Conservation (phyloP, 2,329 filamentous ascomycete genomes). For the Alternaria metachromatica region DNA sequence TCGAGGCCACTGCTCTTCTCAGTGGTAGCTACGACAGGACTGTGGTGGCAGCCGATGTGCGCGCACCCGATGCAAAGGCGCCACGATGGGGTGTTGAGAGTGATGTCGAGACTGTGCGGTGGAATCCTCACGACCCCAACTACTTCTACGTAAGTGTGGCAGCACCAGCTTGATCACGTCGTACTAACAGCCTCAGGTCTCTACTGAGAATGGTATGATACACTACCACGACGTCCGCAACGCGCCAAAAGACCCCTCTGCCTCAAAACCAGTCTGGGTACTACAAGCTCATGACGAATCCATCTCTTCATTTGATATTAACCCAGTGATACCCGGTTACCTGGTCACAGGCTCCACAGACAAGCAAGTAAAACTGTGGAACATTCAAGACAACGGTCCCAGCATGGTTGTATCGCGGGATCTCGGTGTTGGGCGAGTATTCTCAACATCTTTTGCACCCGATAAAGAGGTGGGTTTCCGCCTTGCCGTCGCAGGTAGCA, state of each 20-base stretch:
- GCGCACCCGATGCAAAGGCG: conserved; percentile 80
- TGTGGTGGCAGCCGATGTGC: conserved; percentile 94
- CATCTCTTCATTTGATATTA: conserved; percentile 91
- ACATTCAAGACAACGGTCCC: conserved; percentile 79
- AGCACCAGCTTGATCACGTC: not conserved
- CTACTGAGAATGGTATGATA: conserved; percentile 88
- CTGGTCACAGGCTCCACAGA: conserved; percentile 93
- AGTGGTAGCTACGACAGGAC: conserved; percentile 96
- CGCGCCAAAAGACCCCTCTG: conserved; percentile 72
- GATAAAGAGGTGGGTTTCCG: conserved; percentile 91
- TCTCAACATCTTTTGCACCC: conserved; percentile 87
- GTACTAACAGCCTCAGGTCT: conserved; percentile 52
- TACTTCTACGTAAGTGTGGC: conserved; percentile 77
- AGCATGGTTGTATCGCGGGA: conserved; percentile 91
- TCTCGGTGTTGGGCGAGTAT: conserved; percentile 92
- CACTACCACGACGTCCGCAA: conserved; percentile 90
- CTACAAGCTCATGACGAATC: conserved; percentile 94
- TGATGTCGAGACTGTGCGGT: conserved; percentile 90
- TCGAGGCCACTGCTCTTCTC: conserved; percentile 84
- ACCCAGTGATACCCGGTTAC: conserved; percentile 87
- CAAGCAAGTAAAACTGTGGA: conserved; percentile 97
- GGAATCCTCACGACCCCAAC: conserved; percentile 92
- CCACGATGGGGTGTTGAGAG: conserved; percentile 93
- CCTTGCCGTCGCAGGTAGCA: conserved; percentile 91
- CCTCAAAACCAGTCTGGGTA: conserved; percentile 88